phyloP scores from a whole-genome alignment of 805 yeast species.

The Candida ficus region DNA sequence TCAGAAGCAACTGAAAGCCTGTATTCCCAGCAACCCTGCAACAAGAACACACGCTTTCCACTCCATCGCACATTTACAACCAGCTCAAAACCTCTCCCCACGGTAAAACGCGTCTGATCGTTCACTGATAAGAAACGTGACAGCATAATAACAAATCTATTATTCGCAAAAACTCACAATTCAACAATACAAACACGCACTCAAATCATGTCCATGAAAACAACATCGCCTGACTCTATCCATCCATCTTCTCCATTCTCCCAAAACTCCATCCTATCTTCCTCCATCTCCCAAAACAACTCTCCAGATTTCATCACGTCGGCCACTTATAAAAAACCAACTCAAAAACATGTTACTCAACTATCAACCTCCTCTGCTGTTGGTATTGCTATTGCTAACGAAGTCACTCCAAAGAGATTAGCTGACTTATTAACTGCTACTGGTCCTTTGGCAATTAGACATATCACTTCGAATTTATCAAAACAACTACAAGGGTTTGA shows the following conservation, averaged over 20 bases:
- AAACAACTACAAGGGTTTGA: constrained; percentile 76
- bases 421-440: constrained; percentile 62
- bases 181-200: not conserved
- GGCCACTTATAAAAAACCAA: constrained; percentile 24
- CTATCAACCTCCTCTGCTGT: constrained; percentile 80
- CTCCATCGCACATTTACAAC: no score
- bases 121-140: not conserved
- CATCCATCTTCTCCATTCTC: constrained; percentile 26
- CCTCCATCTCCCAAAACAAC: constrained; percentile 13
- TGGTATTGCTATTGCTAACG: constrained; percentile 81
- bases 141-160: no score
- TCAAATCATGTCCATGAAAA: constrained; percentile 7
- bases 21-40: no score
- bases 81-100: no score
- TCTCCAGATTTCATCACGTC: constrained; percentile 24
- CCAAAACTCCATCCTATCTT: constrained; percentile 13
- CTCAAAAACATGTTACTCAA: constrained; percentile 26
- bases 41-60: no score
- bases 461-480: constrained; percentile 75
- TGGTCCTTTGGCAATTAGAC: constrained; percentile 89
- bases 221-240: constrained; percentile 19
- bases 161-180: not conserved
- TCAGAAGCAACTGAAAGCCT: no score
- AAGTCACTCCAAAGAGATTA: constrained; percentile 74
- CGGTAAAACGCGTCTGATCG: not conserved